Base-by-base conservation (phyloP, 2,329 filamentous ascomycete genomes). In the Pyrenophora graminea region DNA sequence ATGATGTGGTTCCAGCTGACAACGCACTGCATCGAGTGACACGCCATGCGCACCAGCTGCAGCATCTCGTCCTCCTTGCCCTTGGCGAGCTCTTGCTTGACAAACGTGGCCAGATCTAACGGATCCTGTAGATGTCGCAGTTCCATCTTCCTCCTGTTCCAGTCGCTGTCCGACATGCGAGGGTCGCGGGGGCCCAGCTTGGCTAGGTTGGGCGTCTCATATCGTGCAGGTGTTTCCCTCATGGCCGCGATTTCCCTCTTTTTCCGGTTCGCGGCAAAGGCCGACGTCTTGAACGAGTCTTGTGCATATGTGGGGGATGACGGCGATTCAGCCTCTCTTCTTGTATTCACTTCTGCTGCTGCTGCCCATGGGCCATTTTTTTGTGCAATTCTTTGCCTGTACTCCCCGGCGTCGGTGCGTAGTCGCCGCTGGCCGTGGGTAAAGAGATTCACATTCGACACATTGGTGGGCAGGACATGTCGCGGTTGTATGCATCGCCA, bases 1-100 rank as follows among this genome's bases (percentile, higher is more conserved):
- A 99, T 86, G 38, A 96, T 74, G 67, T 89, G 84, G 73, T 97
- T 97, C 92, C 93, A 99, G 51, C 88, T 86, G 51, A 95, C 91
- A 3, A 83, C 78, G 57, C 88, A 85, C 51, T 85, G 77, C 58
- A 82, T 79, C 1, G 79, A 72, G 59, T 81, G 84, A 70, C 86
- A 91, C n/a, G 88, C 87, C 61, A 82, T 78, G 51, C 88, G 85
- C 32, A 88, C 83, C 52, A 96, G 71, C 17, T 83, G 76, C 36
- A 87, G 72, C 21, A 91, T 91, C 65, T 90, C 85, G 2, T 85
- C 82, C 32, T 82, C 81, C 27, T 85, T 78, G 36, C 82, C 82
- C 51, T 82, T 79, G 4, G 69, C 70, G 40, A 97, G 76, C 15
- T 84, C 77, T 42, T 78, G 77, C 45, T 78, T 77, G 36, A 96